Evolutionary conservation across 1,284 basidiomycete species (phyloP).

Genomic region (Ustilago tritici): DNA sequence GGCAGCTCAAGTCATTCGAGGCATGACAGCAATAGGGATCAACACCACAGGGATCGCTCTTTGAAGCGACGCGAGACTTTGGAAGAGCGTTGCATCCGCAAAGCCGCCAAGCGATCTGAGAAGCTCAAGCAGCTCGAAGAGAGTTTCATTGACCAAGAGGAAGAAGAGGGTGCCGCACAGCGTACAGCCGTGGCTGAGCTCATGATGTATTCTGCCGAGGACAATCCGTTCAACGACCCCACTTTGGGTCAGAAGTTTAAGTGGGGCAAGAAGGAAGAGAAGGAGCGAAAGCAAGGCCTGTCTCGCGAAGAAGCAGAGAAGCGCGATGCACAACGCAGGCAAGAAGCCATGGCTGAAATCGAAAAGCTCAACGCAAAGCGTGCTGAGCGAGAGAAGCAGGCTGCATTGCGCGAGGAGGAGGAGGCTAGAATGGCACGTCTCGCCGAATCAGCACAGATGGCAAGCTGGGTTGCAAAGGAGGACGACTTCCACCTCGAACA

Average conservation of each 20-base stretch:
- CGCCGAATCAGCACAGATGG: constrained; percentile 95
- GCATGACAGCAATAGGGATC: constrained; percentile 27
- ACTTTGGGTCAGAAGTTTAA: constrained; percentile 93
- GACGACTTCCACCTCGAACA: constrained; percentile 97
- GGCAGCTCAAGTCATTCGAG: constrained; percentile 25
- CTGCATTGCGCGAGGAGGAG: constrained; percentile 88
- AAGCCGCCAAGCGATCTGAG: constrained; percentile 55
- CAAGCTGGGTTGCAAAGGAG: constrained; percentile 96
- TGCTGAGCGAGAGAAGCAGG: constrained; percentile 90
- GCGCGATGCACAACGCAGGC: constrained; percentile 82
- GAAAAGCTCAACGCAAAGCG: constrained; percentile 89
- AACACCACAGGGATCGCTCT: constrained; percentile 17
- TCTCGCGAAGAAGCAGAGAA: constrained; percentile 82
- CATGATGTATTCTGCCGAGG: constrained; percentile 82
- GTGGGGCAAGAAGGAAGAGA: constrained; percentile 98
- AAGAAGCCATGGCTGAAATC: constrained; percentile 88
- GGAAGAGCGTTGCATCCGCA: constrained; percentile 56
- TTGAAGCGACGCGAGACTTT: constrained; percentile 50
- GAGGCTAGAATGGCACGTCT: constrained; percentile 86
- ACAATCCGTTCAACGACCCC: constrained; percentile 97
- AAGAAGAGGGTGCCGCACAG: constrained; percentile 47
- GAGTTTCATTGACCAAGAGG: constrained; percentile 28
- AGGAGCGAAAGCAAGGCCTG: constrained; percentile 89
- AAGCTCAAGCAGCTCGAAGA: constrained; percentile 43
- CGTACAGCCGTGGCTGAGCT: constrained; percentile 63